Base-by-base conservation (phyloP, 106 monocot species). In the Dendrobium huoshanense region DNA sequence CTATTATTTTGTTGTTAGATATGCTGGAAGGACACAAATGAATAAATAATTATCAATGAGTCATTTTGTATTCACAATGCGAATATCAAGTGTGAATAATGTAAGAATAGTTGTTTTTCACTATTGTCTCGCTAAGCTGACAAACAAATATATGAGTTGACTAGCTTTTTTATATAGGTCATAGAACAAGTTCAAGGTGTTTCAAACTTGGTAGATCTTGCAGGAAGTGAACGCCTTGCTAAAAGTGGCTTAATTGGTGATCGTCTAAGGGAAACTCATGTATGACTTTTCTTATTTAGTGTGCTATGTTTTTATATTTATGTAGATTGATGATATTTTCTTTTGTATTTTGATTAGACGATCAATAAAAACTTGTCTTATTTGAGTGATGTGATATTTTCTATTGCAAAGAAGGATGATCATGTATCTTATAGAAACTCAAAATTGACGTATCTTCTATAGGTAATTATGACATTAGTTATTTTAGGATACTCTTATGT, bases 1-100 rank as follows among this genome's bases (percentile, higher is more conserved):
- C 9, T 42, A 73, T 42, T 17, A 4, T 79, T 79, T 58, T 5
- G 40, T 55, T 56, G n/a, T 19, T 51, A 98, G 98, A 72, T 98
- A 94, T 80, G 92, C 95, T 6, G 95, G 92, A 15, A 90, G 70
- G 84, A 98, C 98, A 24, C 94, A 92, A 27, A 91, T 94, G 89
- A 98, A 98, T 54, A 94, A 98, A 74, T 85, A 98, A 73, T 98
- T 94, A 10, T 98, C 92, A 31, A 72, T 94, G 75, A 98, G 98
- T 79, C 95, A 95, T 80, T 98, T 92, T 88, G 92, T 98, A 0
- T 98, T 98, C 79, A 95, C 95, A 6, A 54, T 98, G 49, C 87
- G 89, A 54, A 98, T 95, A 82, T 88, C 75, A 43, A 92, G 98
- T 31, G 73, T 87, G 24, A 98, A 98, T 79, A 91, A 92, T 92